A percentile compares a stretch with the other conserved stretches of the same genome.
Conservation (phyloP, 768 basidiomycete species). For the Coprinopsis strossmayeri region DNA sequence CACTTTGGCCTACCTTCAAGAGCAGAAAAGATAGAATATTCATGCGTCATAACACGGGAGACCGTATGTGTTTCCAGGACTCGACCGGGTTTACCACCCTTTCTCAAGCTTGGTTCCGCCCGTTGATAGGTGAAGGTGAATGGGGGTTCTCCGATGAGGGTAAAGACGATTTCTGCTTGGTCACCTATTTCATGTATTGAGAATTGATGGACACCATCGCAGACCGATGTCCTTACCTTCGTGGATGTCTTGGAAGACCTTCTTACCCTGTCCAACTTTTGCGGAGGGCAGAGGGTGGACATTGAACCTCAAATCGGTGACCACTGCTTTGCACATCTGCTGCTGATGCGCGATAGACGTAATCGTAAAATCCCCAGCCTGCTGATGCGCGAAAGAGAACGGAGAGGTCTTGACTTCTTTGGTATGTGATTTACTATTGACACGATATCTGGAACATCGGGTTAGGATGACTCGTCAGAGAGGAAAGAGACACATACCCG, state of each 20-base stretch:
- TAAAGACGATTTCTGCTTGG: constrained; percentile 91
- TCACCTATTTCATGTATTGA: constrained; percentile 44
- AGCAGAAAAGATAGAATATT: constrained; percentile 90
- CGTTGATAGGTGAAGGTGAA: constrained; percentile 96
- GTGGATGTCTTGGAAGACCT: constrained; percentile 78
- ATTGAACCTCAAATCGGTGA: constrained; percentile 65
- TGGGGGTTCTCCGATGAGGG: constrained; percentile 85
- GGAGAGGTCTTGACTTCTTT: constrained; percentile 76
- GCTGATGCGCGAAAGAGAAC: constrained; percentile 80
- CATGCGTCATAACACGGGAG: constrained; percentile 62
- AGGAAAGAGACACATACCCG: constrained; percentile 40
- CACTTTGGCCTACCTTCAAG: constrained; percentile 59
- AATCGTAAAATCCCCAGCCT: constrained; percentile 79
- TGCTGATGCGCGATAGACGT: constrained; percentile 88
- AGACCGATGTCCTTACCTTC: constrained; percentile 51
- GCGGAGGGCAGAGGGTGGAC: constrained; percentile 87
- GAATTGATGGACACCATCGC: not conserved
- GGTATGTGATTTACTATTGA: constrained; percentile 67
- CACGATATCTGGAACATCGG: constrained; percentile 53
- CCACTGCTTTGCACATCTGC: constrained; percentile 81
- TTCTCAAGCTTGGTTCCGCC: constrained; percentile 61
- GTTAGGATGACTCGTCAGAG: not conserved
- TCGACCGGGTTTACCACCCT: constrained; percentile 64
- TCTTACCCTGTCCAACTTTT: constrained; percentile 80
- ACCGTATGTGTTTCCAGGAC: constrained; percentile 92